A percentile compares a stretch with the other conserved stretches of the same genome.
phyloP scores from a whole-genome alignment of 257 asterid species.

The Solanum chmielewskii region DNA sequence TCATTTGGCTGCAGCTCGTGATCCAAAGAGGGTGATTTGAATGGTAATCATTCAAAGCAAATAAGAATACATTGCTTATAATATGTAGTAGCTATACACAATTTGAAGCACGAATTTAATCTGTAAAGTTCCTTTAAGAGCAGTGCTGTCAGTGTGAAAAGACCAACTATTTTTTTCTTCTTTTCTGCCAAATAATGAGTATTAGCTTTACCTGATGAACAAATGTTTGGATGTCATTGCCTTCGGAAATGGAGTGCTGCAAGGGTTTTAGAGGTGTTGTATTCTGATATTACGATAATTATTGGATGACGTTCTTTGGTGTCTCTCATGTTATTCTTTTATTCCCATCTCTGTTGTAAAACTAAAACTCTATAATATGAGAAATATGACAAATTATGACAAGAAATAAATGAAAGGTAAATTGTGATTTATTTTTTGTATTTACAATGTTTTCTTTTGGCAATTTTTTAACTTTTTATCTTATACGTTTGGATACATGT shows the following conservation, averaged over 20 bases:
- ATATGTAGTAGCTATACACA: not conserved
- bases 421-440: not conserved
- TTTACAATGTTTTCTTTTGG: not conserved
- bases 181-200: not conserved
- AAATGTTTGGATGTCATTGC: not conserved
- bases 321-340: not conserved
- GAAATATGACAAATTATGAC: not conserved
- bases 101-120: not conserved
- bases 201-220: not conserved
- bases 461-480: not conserved
- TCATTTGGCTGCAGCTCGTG: constrained; percentile 92
- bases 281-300: not conserved
- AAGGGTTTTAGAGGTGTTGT: not conserved
- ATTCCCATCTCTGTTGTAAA: not conserved
- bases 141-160: constrained; percentile 5
- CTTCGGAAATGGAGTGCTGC: not conserved
- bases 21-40: constrained; percentile 57
- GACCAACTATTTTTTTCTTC: not conserved
- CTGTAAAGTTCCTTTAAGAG: not conserved
- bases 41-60: not conserved
- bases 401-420: not conserved
- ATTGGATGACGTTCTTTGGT: not conserved
- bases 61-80: not conserved
- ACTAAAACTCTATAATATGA: not conserved
- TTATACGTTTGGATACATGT: not conserved